These are phyloP conservation scores for Eurotiales sp. DNA, from an alignment of 2,329 filamentous ascomycete genomes.

Conservation along the genomic window DNA sequence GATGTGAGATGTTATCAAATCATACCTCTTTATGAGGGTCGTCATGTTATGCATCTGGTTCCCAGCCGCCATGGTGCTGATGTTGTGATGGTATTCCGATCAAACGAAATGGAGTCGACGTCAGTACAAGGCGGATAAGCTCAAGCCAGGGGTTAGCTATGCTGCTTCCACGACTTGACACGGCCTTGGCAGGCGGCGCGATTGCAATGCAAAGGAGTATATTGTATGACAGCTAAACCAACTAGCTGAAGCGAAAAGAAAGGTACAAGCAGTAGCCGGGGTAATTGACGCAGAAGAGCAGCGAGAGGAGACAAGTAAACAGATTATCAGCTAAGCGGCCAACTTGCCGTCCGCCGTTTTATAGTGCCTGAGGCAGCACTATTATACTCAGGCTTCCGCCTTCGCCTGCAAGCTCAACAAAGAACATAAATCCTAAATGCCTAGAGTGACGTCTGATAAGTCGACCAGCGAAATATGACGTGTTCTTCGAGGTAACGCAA, in stretches of 20 bases:
- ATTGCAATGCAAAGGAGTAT: background rate
- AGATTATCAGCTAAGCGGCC: conserved; percentile 5
- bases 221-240: background rate
- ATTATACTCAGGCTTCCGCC: background rate
- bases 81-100: background rate
- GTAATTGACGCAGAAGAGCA: background rate
- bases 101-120: background rate
- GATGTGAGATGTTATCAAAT: background rate
- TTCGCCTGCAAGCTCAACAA: background rate
- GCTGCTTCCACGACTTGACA: background rate
- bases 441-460: background rate
- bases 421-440: too few species aligned
- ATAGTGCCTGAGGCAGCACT: background rate
- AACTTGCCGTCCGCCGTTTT: background rate
- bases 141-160: background rate
- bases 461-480: background rate
- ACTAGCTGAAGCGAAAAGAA: too few species aligned
- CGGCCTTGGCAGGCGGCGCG: background rate
- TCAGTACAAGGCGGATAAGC: background rate
- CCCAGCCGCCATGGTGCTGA: conserved; percentile 57
- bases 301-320: too few species aligned
- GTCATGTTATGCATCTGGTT: conserved; percentile 95
- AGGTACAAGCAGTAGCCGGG: background rate
- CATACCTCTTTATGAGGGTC: conserved; percentile 95
- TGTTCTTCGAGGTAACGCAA: background rate